These are phyloP conservation scores for Ophiobolus disseminans DNA, from an alignment of 2,329 filamentous ascomycete genomes.

Conservation along the genomic window DNA sequence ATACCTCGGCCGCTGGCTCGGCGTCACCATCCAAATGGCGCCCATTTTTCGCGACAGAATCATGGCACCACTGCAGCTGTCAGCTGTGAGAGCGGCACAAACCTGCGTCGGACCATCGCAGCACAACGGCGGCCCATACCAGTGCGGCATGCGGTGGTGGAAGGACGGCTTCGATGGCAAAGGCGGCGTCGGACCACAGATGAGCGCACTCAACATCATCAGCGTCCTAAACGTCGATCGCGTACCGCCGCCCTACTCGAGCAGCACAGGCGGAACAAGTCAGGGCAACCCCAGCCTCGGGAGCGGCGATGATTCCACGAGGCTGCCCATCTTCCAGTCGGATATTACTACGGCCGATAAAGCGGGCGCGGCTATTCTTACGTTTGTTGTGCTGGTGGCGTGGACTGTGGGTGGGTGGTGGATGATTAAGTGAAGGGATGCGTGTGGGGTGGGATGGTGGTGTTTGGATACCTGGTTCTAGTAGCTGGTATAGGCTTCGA, in stretches of 20 bases:
- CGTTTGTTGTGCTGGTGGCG: conserved; percentile 36
- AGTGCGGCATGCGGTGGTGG: conserved; percentile 55
- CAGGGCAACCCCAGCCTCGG: conserved; percentile 53
- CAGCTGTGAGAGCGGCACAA: conserved; percentile 62
- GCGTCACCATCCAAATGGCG: conserved; percentile 63
- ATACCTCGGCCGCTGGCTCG: conserved; percentile 59
- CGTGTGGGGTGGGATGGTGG: too few relatives aligned
- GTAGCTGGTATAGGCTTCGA: too few relatives aligned
- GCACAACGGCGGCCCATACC: conserved; percentile 40
- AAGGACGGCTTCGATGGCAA: conserved; percentile 53
- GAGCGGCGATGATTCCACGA: conserved; percentile 32
- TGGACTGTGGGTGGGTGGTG: conserved; percentile 30
- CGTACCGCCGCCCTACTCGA: conserved; percentile 54
- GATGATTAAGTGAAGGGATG: conserved; percentile 17
- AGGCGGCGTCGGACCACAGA: conserved; percentile 63
- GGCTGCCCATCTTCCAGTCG: conserved; percentile 23
- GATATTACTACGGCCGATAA: conserved; percentile 49
- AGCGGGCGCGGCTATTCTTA: conserved; percentile 54
- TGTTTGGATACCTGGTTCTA: too few relatives aligned
- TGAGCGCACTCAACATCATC: conserved; percentile 63
- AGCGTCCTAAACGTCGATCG: conserved; percentile 52
- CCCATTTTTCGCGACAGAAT: conserved; percentile 62
- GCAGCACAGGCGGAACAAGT: conserved; percentile 59
- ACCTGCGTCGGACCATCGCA: conserved; percentile 58
- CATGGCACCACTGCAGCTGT: conserved; percentile 60